Percentiles rank a stretch among this genome's conserved stretches.
phyloP scores from a whole-genome alignment of 805 yeast genomes.

The Candida ulmi region DNA sequence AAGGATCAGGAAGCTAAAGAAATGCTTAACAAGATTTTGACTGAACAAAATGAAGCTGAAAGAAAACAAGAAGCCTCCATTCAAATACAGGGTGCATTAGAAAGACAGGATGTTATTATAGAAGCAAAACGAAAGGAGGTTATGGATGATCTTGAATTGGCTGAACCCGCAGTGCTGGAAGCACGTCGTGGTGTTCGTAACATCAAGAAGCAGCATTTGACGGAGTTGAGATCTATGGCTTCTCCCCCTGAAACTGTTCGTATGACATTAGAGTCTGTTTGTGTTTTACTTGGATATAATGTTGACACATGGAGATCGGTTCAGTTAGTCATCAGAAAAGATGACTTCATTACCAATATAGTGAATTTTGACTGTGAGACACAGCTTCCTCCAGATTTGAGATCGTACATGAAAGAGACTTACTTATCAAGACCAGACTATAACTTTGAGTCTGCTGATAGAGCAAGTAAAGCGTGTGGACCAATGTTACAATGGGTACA shows the following conservation, averaged over 20 bases:
- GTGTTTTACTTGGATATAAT: constrained; percentile 69
- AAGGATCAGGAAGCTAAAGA: constrained; percentile 67
- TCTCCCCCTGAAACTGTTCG: constrained; percentile 90
- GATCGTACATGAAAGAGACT: constrained; percentile 48
- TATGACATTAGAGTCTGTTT: constrained; percentile 81
- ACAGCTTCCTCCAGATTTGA: constrained; percentile 48
- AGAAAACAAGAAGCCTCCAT: constrained; percentile 81
- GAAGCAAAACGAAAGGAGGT: constrained; percentile 49
- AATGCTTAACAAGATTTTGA: constrained; percentile 70
- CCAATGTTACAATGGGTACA: constrained; percentile 84
- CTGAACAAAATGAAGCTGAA: constrained; percentile 89
- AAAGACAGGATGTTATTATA: constrained; percentile 59
- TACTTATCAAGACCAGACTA: constrained; percentile 62
- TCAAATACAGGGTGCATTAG: constrained; percentile 65
- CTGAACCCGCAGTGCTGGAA: constrained; percentile 79
- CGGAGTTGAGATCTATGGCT: constrained; percentile 82
- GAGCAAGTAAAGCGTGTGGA: constrained; percentile 95
- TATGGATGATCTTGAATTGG: constrained; percentile 57
- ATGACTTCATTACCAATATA: constrained; percentile 81
- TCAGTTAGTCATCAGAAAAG: constrained; percentile 70
- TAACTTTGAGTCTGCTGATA: constrained; percentile 65
- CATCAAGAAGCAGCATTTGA: constrained; percentile 86
- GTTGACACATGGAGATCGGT: constrained; percentile 76
- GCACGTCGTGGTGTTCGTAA: constrained; percentile 89
- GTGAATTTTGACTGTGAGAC: constrained; percentile 64